These are phyloP conservation scores for Metarhizium anisopliae DNA, from an alignment of 2,329 filamentous ascomycete species.

Conservation along the genomic window DNA sequence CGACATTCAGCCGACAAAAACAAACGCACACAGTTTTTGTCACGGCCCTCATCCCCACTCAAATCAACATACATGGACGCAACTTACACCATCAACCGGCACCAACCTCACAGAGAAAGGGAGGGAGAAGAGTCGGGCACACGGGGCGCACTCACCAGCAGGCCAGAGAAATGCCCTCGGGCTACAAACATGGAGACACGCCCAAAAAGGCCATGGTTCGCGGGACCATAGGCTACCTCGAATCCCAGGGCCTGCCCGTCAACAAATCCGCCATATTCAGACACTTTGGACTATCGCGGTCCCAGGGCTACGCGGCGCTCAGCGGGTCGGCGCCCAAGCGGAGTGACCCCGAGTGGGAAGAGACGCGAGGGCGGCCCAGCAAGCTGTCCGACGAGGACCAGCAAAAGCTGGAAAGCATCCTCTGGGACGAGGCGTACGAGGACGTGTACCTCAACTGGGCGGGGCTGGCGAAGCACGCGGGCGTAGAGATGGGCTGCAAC, in stretches of 20 bases:
- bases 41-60: not conserved
- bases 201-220: conserved; percentile 30
- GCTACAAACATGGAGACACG: conserved; percentile 28
- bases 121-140: not conserved
- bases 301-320: conserved; percentile 28
- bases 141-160: no score
- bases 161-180: conserved; percentile 4
- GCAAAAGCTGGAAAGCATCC: conserved; percentile 25
- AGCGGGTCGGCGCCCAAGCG: conserved; percentile 22
- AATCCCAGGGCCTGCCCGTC: conserved; percentile 27
- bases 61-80: not conserved
- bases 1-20: not conserved
- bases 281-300: conserved; percentile 28
- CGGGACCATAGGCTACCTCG: conserved; percentile 30
- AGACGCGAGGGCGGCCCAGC: conserved; percentile 25
- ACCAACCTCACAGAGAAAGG: not conserved
- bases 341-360: conserved; percentile 29
- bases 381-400: conserved; percentile 26
- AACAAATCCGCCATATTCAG: conserved; percentile 31
- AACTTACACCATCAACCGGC: not conserved
- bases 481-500: conserved; percentile 23
- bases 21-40: not conserved
- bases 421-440: conserved; percentile 27
- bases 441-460: conserved; percentile 24
- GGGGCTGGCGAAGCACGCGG: conserved; percentile 23